Percentiles rank a stretch among this genome's conserved stretches.
phyloP scores from a whole-genome alignment of 176 grass and related monocot species.

The Cocos nucifera region DNA sequence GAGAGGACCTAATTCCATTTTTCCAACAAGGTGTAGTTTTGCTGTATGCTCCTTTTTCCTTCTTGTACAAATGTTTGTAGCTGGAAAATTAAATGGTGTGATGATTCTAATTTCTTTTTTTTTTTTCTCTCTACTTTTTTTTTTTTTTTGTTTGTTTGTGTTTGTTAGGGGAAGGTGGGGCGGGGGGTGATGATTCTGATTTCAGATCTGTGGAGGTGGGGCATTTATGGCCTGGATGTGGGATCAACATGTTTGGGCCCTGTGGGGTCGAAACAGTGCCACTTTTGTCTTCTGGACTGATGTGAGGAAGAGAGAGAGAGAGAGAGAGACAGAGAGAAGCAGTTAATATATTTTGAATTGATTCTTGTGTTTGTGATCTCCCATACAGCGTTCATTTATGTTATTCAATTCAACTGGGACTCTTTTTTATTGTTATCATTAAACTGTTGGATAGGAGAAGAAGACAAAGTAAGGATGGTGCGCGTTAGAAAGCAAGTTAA shows the following conservation, averaged over 20 bases:
- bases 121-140: too few species aligned
- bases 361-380: not conserved
- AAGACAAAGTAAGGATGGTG: too few species aligned
- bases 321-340: constrained; percentile 3
- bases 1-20: constrained; percentile 43
- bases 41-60: constrained; percentile 37
- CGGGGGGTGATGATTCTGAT: not conserved
- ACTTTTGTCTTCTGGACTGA: constrained; percentile 24
- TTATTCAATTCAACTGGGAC: too few species aligned
- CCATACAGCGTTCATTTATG: too few species aligned
- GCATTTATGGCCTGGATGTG: not conserved
- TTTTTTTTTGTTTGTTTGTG: too few species aligned
- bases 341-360: constrained; percentile 10
- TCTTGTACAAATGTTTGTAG: constrained; percentile 22
- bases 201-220: constrained; percentile 1
- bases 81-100: constrained; percentile 9
- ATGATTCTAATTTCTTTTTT: not conserved
- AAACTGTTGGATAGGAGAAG: too few species aligned
- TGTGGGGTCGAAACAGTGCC: constrained; percentile 29
- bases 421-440: too few species aligned
- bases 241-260: constrained; percentile 5
- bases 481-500: too few species aligned
- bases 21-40: constrained; percentile 32
- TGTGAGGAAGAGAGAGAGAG: constrained; percentile 2
- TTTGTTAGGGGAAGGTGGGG: too few species aligned